Evolutionary conservation across 1,284 basidiomycete genomes (phyloP), one percentile per base, ranked within the genome.

Genomic region (Apiotrichum montevideense): DNA sequence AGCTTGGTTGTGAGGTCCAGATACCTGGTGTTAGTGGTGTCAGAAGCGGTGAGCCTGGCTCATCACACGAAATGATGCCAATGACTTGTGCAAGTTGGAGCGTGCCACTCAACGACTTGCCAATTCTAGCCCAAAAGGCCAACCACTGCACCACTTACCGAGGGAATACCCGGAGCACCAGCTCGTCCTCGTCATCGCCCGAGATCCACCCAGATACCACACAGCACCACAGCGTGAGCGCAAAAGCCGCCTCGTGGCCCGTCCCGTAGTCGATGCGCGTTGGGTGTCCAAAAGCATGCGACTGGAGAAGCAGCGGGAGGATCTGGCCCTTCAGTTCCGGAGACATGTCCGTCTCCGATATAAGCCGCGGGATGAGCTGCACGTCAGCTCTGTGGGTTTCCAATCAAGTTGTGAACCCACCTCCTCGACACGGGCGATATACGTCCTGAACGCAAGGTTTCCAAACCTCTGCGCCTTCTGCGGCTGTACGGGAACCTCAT

Each of bases 201-300:
- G 63, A 65, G 0, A 70, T 57, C 69, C 70, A 75, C 3, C 72
- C 74, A 7, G 69, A 64, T 9, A 71, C 65, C 14, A 70, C 70
- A 49, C 70, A 69, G 50, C 64, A 67, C 63, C 68, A 82, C 21
- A 97, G 80, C 59, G 88, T 87, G n/a, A 92, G 77, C 6, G 83
- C 83, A 70, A 96, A 97, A 0, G 88, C 86, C 0, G 89, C 82
- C 78, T 98, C 95, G 71, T 98, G 95, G 0, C 95, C 95, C 1
- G 92, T 93, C 1, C 95, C 96, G 70, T 98, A 98, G 78, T 98
- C 95, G 76, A 98, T 86, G 46, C 95, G 84, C 3, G 83, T 82
- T 64, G 92, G 90, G 10, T 90, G 94, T 6, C 95, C 95, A 71
- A 98, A 98, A 0, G 91, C 85, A 14, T 68, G 64, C 5, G 74